Evolutionary conservation across 2,329 filamentous ascomycete species (phyloP), one percentile per base, ranked within the genome.

Genomic region (Monosporascus sp.): DNA sequence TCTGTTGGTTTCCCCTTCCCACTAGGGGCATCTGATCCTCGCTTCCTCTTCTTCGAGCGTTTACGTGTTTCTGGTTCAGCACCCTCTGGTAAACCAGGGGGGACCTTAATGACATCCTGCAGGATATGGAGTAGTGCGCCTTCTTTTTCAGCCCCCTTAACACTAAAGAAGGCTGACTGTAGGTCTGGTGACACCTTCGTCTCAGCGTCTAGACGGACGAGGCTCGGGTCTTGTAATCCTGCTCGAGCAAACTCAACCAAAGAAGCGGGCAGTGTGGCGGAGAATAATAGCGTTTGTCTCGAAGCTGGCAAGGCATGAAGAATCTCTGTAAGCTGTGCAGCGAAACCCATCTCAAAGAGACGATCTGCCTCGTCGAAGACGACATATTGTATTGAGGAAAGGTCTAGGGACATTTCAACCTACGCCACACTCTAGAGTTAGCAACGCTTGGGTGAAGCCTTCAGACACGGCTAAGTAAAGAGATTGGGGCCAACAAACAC

Each of bases 331-430:
- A 99, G 77, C 67, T 99, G 94, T 3, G 89, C 86, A 5, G 92
- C 91, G 68, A 99, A 99, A 62, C 94, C 95, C 93, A 99, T 97
- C 68, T 99, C 94, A 71, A 99, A 99, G 20, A 99, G 77, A 51
- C 94, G 83, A 77, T 99, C 94, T 1, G 94, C 94, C 71, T 99
- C 94, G 68, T 99, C 94, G 59, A 99, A 99, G 8, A 99, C 94
- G 24, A 96, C 90, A 65, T 99, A 99, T 62, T 85, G 82, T 56
- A 99, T 87, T 4, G 90, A 96, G 1, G 87, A 90, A n/a, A 99
- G 75, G 65, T 97, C 90, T 50, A 99, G 73, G 9, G 80, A 79
- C 95, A 99, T 99, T 68, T 99, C 94, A 20, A 97, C 31, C 31
- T 35, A 35, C 4, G 31, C 11, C 31, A 5, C 4, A 35, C 9